phyloP scores from a whole-genome alignment of 225 moss, liverwort and hornwort species.

The Bryum argenteum region DNA sequence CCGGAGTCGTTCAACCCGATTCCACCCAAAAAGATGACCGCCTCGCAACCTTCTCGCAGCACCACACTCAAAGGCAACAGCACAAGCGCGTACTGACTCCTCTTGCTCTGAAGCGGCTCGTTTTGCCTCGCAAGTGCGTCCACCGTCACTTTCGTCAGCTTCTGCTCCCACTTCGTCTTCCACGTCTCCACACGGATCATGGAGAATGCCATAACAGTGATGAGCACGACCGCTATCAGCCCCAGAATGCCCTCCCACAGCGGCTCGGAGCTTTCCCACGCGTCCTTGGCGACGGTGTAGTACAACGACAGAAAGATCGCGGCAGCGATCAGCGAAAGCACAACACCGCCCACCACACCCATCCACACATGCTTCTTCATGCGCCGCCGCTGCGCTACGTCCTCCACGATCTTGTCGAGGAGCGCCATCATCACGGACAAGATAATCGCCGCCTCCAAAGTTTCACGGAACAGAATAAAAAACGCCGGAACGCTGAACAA shows the following conservation, averaged over 20 bases:
- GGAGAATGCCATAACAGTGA: conserved; percentile 72
- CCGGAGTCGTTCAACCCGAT: conserved; percentile 61
- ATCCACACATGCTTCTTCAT: conserved; percentile 70
- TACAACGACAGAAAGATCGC: conserved; percentile 64
- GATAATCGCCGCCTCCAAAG: conserved; percentile 70
- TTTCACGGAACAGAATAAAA: conserved; percentile 73
- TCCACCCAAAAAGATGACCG: conserved; percentile 73
- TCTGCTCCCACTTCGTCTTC: conserved; percentile 74
- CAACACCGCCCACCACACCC: conserved; percentile 50
- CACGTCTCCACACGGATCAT: conserved; percentile 78
- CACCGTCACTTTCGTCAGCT: conserved; percentile 65
- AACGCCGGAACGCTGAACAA: conserved; percentile 79
- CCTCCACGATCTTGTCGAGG: conserved; percentile 55
- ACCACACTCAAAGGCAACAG: conserved; percentile 61
- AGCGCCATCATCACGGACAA: conserved; percentile 68
- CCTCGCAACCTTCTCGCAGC: conserved; percentile 67
- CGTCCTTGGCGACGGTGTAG: conserved; percentile 67
- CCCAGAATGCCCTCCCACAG: conserved; percentile 75
- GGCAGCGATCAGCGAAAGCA: conserved; percentile 39
- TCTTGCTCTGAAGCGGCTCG: conserved; percentile 30
- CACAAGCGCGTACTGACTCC: conserved; percentile 64
- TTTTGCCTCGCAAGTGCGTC: conserved; percentile 23
- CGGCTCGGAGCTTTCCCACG: conserved; percentile 60
- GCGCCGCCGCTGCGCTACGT: conserved; percentile 18
- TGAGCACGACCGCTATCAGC: conserved; percentile 58